These are phyloP conservation scores for Populus alba DNA, from an alignment of 345 rosid species.

Conservation along the genomic window DNA sequence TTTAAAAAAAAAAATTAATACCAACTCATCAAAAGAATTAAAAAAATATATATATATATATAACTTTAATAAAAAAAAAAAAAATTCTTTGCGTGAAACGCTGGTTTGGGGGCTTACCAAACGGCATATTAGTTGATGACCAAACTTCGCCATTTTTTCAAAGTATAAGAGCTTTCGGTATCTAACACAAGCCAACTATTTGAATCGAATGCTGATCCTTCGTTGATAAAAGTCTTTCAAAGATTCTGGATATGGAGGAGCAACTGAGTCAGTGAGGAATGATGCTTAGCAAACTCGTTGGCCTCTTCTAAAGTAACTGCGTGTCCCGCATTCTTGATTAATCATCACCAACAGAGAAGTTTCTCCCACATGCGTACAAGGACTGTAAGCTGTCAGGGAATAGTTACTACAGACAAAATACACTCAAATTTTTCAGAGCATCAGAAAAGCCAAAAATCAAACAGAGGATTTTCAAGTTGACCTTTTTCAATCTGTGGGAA, in stretches of 20 bases:
- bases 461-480: not conserved
- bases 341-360: conserved; percentile 21
- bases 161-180: not conserved
- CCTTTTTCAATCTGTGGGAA: conserved; percentile 58
- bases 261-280: conserved; percentile 24
- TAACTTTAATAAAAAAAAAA: no score
- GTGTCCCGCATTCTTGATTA: conserved; percentile 33
- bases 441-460: no score
- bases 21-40: no score
- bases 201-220: not conserved
- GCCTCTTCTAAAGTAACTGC: conserved; percentile 57
- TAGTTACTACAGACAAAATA: not conserved
- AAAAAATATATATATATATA: no score
- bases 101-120: no score
- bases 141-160: not conserved
- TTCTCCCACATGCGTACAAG: conserved; percentile 22
- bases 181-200: no score
- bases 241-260: not conserved
- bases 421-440: not conserved
- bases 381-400: not conserved
- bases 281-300: conserved; percentile 45
- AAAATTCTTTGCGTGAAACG: no score
- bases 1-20: no score
- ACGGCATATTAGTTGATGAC: no score
- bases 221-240: not conserved